Conservation (phyloP, 2,329 filamentous ascomycete species). For the Verticillium longisporum region DNA sequence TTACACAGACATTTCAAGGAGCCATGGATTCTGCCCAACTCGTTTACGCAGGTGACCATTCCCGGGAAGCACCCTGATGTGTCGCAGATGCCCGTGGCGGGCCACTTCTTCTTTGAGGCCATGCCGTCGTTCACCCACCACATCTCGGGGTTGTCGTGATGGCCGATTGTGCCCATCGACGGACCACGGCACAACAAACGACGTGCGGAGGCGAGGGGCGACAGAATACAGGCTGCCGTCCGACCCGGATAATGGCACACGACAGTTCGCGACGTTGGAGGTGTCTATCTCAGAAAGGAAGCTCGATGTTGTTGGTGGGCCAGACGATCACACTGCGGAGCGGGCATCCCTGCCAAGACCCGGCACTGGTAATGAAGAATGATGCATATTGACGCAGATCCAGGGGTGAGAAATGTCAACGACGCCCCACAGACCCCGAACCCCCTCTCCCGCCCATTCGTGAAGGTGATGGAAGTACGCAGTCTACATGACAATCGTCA, state of each 20-base stretch:
- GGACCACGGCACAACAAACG: too few relatives aligned
- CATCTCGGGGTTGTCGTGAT: not conserved
- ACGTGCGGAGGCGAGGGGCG: too few relatives aligned
- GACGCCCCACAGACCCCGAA: not conserved
- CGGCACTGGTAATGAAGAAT: not conserved
- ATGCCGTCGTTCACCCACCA: not conserved
- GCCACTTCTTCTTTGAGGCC: not conserved
- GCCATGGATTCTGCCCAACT: not conserved
- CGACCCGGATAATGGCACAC: not conserved
- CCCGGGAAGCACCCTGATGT: not conserved
- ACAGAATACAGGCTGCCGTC: not conserved
- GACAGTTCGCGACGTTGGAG: not conserved
- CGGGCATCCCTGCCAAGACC: not conserved
- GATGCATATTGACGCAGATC: not conserved
- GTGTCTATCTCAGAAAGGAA: not conserved
- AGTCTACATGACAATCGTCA: not conserved
- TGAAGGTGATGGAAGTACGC: not conserved
- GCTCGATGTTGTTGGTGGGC: not conserved
- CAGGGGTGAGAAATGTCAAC: not conserved
- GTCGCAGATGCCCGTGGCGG: not conserved
- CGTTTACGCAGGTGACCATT: not conserved
- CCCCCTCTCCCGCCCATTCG: not conserved
- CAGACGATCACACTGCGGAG: not conserved
- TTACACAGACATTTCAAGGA: not conserved
- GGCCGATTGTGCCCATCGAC: not conserved